Evolutionary conservation across 495 filamentous ascomycete species (phyloP).

Genomic region (Penicillium chermesinum): DNA sequence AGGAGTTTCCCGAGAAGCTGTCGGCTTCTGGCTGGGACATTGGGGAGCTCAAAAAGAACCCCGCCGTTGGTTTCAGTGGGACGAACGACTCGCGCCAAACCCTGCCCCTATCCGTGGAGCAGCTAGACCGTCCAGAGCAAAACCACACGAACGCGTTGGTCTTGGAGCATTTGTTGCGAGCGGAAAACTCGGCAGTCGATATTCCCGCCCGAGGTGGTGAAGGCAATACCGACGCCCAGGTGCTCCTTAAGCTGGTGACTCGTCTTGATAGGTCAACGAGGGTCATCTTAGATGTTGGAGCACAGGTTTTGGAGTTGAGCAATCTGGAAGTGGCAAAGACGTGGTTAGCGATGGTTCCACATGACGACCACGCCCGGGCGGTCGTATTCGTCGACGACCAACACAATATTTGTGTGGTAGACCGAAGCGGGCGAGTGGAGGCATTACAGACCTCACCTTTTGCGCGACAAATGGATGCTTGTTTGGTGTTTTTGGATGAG

Average conservation of each 20-base stretch:
- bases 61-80: slow-evolving; percentile 64
- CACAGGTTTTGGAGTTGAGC: slow-evolving; percentile 61
- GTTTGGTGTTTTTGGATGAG: slow-evolving; percentile 70
- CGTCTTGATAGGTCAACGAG: slow-evolving; percentile 34
- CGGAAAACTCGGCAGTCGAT: slow-evolving; percentile 44
- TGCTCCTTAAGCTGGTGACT: slow-evolving; percentile 42
- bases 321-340: slow-evolving; percentile 45
- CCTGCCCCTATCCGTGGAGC: slow-evolving; percentile 51
- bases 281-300: slow-evolving; percentile 71
- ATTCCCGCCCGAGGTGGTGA: slow-evolving; percentile 11
- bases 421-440: slow-evolving; percentile 43
- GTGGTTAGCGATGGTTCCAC: slow-evolving; percentile 10
- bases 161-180: slow-evolving; percentile 49
- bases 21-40: slow-evolving; percentile 66
- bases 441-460: slow-evolving; percentile 57
- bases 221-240: slow-evolving; percentile 27
- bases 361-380: slow-evolving; percentile 22
- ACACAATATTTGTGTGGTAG: slow-evolving; percentile 43
- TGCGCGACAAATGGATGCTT: slow-evolving; percentile 51
- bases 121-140: slow-evolving; percentile 52
- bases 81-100: slow-evolving; percentile 61
- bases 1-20: slow-evolving; percentile 59
- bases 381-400: slow-evolving; percentile 46
- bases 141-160: slow-evolving; percentile 62
- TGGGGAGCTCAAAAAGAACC: slow-evolving; percentile 30